Base-by-base conservation (phyloP, 2,329 filamentous ascomycete species). In the Aspergillus cejpii region DNA sequence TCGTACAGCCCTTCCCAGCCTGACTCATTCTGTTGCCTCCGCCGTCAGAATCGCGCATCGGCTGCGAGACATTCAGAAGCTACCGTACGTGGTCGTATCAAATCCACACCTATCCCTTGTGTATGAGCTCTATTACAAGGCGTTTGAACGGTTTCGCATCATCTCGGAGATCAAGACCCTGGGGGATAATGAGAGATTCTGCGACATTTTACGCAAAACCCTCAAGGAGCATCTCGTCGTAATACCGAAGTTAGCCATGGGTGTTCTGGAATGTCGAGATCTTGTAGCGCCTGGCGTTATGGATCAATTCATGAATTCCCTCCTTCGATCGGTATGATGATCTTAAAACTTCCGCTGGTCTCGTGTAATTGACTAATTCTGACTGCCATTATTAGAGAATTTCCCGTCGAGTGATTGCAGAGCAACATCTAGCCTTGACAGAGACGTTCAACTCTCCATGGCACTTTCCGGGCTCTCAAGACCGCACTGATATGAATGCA, bases 21-120 rank as follows among this genome's bases (percentile, higher is more conserved):
- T 48, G 21, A 52, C 23, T 5, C 20, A 19, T 20, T 40, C 17
- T 31, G 39, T 47, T 17, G 43, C 34, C 17, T 27, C 24, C 29
- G 17, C 24, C 3, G 1, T 28, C 54, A 91, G 88, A 56, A 80
- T 97, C 55, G 88, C 91, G 14, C 92, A 98, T 68, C 86, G 92
- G 26, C 83, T 98, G 51, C 87, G 94, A 47, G 91, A 98, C 65
- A 97, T 98, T 80, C 92, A 98, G 67, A 90, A 87, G 51, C 76
- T 98, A 31, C 92, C 92, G 14, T 98, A 95, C 63, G 87, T 92
- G 28, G 91, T 97, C 43, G 87, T 97, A 38, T 90, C 87, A n/a
- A 98, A 98, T 60, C 81, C 81, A 5, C 88, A 98, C 66, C 86
- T 98, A 51, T 88, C 86, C 62, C 83, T 94, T 54, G 92, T 97